A percentile compares a stretch with the other conserved stretches of the same genome.
phyloP scores from a whole-genome alignment of 1,284 basidiomycete genomes.

The Cutaneotrichosporon mucoides region DNA sequence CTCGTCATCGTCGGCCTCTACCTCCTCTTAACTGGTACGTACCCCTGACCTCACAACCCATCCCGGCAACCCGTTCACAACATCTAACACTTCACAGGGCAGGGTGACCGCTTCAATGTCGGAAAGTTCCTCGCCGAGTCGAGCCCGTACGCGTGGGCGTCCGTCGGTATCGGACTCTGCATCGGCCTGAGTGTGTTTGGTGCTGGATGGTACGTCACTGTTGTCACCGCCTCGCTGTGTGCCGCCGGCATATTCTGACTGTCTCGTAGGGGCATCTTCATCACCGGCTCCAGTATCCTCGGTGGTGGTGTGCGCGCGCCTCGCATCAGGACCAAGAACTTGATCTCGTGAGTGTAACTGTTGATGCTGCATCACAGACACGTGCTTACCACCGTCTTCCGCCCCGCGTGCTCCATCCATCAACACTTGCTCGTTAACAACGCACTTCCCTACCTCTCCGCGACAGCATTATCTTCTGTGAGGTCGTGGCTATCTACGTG shows the following conservation, averaged over 20 bases:
- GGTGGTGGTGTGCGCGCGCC: slow-evolving; percentile 93
- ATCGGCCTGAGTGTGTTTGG: slow-evolving; percentile 91
- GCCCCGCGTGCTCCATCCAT: too few relatives aligned
- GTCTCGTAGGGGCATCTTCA: slow-evolving; percentile 82
- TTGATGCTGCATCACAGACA: not conserved
- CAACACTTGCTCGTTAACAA: too few relatives aligned
- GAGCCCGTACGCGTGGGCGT: slow-evolving; percentile 88
- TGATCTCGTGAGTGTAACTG: slow-evolving; percentile 70
- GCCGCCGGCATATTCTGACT: too few relatives aligned
- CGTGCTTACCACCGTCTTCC: not conserved
- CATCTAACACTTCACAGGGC: slow-evolving; percentile 55
- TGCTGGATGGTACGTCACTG: slow-evolving; percentile 77
- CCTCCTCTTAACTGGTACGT: slow-evolving; percentile 74
- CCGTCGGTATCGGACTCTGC: slow-evolving; percentile 85
- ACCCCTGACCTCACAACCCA: too few relatives aligned
- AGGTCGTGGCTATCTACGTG: slow-evolving; percentile 89
- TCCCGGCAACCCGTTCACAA: too few relatives aligned
- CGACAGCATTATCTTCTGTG: slow-evolving; percentile 93
- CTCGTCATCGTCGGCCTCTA: slow-evolving; percentile 62
- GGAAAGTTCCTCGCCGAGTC: slow-evolving; percentile 89
- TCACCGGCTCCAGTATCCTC: slow-evolving; percentile 90
- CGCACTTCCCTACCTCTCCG: too few relatives aligned
- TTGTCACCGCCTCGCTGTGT: too few relatives aligned
- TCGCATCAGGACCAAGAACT: slow-evolving; percentile 93
- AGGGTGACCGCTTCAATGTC: slow-evolving; percentile 85